Evolutionary conservation across 2,329 filamentous ascomycete genomes (phyloP).

Genomic region (Fusarium sp.): DNA sequence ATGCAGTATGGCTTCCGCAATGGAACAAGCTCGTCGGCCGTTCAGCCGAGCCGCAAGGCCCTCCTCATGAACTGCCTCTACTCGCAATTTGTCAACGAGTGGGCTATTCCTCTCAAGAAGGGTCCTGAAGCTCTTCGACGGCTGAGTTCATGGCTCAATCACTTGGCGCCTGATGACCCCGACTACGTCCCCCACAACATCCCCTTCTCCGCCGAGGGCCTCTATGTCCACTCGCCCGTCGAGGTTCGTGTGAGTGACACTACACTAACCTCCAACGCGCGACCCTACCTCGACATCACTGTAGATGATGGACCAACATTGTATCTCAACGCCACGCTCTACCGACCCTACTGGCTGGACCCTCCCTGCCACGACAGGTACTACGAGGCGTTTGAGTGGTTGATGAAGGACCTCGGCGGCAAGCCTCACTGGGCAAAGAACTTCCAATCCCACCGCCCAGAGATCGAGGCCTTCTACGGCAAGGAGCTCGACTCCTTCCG

Average conservation of each 20-base stretch:
- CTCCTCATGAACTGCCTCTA: constrained; percentile 98
- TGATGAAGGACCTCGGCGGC: constrained; percentile 87
- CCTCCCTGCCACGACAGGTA: constrained; percentile 82
- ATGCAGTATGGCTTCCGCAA: constrained; percentile 95
- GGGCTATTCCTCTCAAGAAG: constrained; percentile 87
- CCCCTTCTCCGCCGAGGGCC: constrained; percentile 80
- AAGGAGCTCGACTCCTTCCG: constrained; percentile 75
- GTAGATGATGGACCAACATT: constrained; percentile 76
- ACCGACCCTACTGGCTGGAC: constrained; percentile 82
- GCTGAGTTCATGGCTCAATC: constrained; percentile 86
- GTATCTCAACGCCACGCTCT: constrained; percentile 91
- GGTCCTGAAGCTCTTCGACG: constrained; percentile 89
- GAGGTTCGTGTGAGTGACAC: constrained; percentile 91
- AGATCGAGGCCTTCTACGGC: constrained; percentile 77
- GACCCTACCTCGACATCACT: constrained; percentile 76
- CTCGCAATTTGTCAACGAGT: constrained; percentile 98
- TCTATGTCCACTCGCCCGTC: constrained; percentile 90
- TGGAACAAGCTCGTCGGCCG: constrained; percentile 74
- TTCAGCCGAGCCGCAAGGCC: constrained; percentile 83
- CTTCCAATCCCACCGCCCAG: constrained; percentile 71
- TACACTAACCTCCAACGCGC: constrained; percentile 49
- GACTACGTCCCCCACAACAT: constrained; percentile 76
- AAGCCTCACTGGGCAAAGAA: constrained; percentile 96
- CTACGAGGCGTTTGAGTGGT: constrained; percentile 90
- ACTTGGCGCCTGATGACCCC: constrained; percentile 69